Conservation (phyloP, 768 basidiomycete genomes). For the Holtermannia corniformis region DNA sequence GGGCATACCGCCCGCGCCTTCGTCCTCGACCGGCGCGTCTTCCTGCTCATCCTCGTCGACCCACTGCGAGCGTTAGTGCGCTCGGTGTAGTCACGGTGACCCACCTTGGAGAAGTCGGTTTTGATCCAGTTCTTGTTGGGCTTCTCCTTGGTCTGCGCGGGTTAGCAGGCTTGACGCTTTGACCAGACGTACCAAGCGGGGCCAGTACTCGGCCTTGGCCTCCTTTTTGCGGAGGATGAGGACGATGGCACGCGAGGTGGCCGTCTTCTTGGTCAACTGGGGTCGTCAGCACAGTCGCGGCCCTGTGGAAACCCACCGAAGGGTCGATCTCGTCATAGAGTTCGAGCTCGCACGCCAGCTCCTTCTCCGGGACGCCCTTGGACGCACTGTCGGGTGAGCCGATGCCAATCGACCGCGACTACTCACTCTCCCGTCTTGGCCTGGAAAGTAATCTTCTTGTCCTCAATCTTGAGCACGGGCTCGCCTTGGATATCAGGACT, state of each 20-base stretch:
- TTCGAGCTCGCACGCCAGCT: conserved; percentile 66
- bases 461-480: conserved; percentile 37
- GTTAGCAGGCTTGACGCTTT: no score
- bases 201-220: conserved; percentile 71
- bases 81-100: neutral
- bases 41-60: conserved; percentile 96
- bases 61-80: conserved; percentile 54
- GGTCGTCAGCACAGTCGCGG: conserved; percentile 6
- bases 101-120: conserved; percentile 74
- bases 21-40: conserved; percentile 23
- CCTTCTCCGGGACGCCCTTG: conserved; percentile 48
- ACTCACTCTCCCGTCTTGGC: conserved; percentile 42
- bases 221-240: conserved; percentile 75
- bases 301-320: conserved; percentile 51
- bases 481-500: conserved; percentile 37
- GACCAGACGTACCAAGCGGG: no score
- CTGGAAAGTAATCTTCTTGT: conserved; percentile 41
- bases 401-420: neutral
- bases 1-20: conserved; percentile 17
- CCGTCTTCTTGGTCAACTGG: conserved; percentile 53
- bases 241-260: conserved; percentile 59
- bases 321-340: conserved; percentile 66
- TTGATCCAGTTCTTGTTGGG: conserved; percentile 70
- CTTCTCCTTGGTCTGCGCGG: conserved; percentile 89
- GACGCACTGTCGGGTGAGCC: conserved; percentile 27